Percentiles rank a stretch among this genome's conserved stretches.
phyloP scores from a whole-genome alignment of 306 rosid species.

The Pyrus bretschneideri region DNA sequence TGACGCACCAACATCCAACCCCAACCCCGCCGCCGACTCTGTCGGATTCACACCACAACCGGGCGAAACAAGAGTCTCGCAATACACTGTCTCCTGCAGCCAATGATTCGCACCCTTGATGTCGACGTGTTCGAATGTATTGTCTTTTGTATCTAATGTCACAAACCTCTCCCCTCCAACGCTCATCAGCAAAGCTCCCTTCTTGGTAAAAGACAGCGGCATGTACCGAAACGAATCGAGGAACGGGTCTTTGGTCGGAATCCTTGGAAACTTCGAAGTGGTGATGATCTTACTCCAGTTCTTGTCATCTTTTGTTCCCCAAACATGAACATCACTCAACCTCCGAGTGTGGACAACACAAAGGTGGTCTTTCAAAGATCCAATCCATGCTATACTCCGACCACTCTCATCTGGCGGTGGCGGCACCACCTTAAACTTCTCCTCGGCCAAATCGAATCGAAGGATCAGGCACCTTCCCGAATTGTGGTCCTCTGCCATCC shows the following conservation, averaged over 20 bases:
- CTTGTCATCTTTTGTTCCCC: conserved; percentile 26
- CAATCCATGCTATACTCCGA: conserved; percentile 24
- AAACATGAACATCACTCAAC: conserved; percentile 20
- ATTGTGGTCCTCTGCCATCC: conserved; percentile 20
- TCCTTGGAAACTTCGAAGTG: conserved; percentile 1
- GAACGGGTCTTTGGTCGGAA: conserved; percentile 1
- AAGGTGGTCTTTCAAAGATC: conserved; percentile 14
- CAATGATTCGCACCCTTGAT: conserved; percentile 19
- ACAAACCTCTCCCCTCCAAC: conserved; percentile 28
- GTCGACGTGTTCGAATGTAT: conserved; percentile 5
- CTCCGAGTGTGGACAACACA: conserved; percentile 25
- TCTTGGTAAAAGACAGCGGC: conserved; percentile 29
- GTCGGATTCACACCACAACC: background rate
- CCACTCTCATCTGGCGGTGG: conserved; percentile 10
- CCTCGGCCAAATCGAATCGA: conserved; percentile 25
- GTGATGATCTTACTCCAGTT: conserved; percentile 25
- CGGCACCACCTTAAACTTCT: conserved; percentile 26
- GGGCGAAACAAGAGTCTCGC: conserved; percentile 39
- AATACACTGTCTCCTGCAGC: conserved; percentile 31
- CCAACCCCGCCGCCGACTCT: background rate
- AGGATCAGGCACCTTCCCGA: conserved; percentile 5
- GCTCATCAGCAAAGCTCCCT: conserved; percentile 27
- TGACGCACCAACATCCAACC: background rate
- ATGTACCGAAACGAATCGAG: conserved; percentile 8
- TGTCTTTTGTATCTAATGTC: conserved; percentile 13